Base-by-base conservation (phyloP, 805 yeast genomes). In the Kurtzmaniella cleridarum region DNA sequence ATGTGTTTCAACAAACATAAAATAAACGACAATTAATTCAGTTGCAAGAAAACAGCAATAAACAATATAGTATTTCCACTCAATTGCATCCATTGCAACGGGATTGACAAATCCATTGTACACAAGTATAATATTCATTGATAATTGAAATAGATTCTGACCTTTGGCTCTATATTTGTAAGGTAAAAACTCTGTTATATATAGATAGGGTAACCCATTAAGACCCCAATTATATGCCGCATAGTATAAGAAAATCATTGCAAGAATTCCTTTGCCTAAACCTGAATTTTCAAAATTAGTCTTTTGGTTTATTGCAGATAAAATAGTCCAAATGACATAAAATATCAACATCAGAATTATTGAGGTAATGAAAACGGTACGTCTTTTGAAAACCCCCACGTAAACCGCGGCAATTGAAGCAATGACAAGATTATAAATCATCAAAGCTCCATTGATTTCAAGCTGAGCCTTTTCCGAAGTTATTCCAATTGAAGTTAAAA, bases 401-500 rank as follows among this genome's bases (percentile, higher is more conserved):
- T 48, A 38, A 6, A 47, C 37, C 8, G 62, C 56, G 40, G 51
- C 49, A 9, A 40, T 35, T 30, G 42, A 33, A 8, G 65, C 50
- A 37, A 59, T 44, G 16, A 56, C 60, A 46, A 67, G 66, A 59
- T 73, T 73, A 54, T 63, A 74, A 41, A 71, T 55, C 68, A 65
- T 69, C 45, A 75, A 64, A 42, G 71, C 69, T 40, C 75, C 79
- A 51, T 76, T 76, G 51, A 75, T 66, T 36, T 69, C 53, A 40
- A 75, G 64, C 54, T 76, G 76, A 40, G 59, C 55, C 35, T 56
- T 56, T 18, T 64, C 57, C n/a, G 61, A 63, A 34, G 73, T 72
- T 48, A 76, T 71, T 42, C 82, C 81, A 51, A 77, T 74, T 18
- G 77, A 68, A 41, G 57, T 51, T 46, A 77, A 64, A 11, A 78